Evolutionary conservation across 768 basidiomycete species (phyloP), one percentile per base, ranked within the genome.

Genomic region (Lepiota brunneoincarnata): DNA sequence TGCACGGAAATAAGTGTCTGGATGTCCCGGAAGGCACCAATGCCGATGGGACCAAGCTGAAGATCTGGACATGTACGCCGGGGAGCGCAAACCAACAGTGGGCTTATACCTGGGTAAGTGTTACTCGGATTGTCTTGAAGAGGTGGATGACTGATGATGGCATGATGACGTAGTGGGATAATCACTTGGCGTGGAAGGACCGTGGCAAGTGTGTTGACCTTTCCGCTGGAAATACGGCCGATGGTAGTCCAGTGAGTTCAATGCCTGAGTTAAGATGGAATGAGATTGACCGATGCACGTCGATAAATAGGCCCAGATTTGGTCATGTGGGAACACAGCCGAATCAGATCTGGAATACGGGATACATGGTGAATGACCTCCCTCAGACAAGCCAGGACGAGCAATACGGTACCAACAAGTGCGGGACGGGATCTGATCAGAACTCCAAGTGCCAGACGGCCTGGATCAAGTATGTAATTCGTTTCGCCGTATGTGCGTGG

Each of bases 371-470:
- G 51, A 70, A 63, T 54, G 57, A 62, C 24, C 73, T 79, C 17
- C 79, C 83, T 17, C 53, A 68, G 37, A 74, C 74, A 12, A 77
- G 80, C 7, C 81, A 89, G 64, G 67, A 76, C 34, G 85, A 78
- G 10, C 89, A 89, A 62, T 69, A 68, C 37, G 87, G 86, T 17
- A 82, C 79, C 31, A 88, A 91, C 68, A 69, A 76, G 51, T 94
- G 91, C 63, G 86, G 84, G 1, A 75, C 80, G 1, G 69, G 68
- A 9, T 76, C 82, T 53, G 78, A 74, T 66, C 80, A 79, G 56
- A 48, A 71, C 7, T 87, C 89, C 0, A 67, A 80, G 34, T 91
- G 89, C 66, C 89, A 91, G 67, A 91, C 87, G 0, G 71, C 76
- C 7, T 81, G 81, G 67, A 71, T 85, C 54, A 89, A 88, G 80